Evolutionary conservation across 768 basidiomycete species (phyloP).

Genomic region (Sporobolomyces roseus): DNA sequence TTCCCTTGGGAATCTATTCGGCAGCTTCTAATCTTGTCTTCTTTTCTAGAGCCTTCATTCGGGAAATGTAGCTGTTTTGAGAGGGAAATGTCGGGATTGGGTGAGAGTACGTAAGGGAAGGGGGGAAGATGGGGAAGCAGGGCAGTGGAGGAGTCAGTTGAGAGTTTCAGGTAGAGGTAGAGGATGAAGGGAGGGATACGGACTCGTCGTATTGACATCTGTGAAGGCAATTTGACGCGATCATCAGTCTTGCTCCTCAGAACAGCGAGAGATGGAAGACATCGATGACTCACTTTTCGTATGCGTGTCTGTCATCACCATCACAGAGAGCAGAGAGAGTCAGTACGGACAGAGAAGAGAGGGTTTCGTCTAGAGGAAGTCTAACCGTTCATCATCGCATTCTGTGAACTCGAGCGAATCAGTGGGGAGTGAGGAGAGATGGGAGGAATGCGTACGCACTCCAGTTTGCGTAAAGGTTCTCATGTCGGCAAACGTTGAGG

Average conservation of each 20-base stretch:
- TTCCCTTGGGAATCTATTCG: too few relatives aligned
- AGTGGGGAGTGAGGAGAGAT: background rate
- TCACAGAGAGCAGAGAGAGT: background rate
- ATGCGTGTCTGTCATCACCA: conserved; percentile 36
- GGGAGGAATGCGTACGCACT: conserved; percentile 31
- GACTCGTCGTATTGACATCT: conserved; percentile 47
- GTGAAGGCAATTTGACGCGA: background rate
- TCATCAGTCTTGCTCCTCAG: too few relatives aligned
- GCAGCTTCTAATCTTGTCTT: conserved; percentile 14
- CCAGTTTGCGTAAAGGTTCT: conserved; percentile 44
- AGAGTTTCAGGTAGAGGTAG: background rate
- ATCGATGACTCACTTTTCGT: conserved; percentile 42
- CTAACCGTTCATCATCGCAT: conserved; percentile 45
- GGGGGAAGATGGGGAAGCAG: background rate
- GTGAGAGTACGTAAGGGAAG: background rate
- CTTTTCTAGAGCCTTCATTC: conserved; percentile 40
- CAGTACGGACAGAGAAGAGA: background rate
- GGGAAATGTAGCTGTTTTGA: conserved; percentile 34
- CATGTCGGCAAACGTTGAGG: conserved; percentile 45
- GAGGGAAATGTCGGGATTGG: background rate
- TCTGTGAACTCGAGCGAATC: conserved; percentile 19
- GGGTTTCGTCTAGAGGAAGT: background rate
- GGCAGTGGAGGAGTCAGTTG: background rate
- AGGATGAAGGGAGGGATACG: background rate
- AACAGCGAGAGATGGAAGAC: too few relatives aligned